A percentile compares a stretch with the other conserved stretches of the same genome.
These are phyloP conservation scores for Irpex lacteus DNA, from an alignment of 1,284 basidiomycete species.

Conservation along the genomic window DNA sequence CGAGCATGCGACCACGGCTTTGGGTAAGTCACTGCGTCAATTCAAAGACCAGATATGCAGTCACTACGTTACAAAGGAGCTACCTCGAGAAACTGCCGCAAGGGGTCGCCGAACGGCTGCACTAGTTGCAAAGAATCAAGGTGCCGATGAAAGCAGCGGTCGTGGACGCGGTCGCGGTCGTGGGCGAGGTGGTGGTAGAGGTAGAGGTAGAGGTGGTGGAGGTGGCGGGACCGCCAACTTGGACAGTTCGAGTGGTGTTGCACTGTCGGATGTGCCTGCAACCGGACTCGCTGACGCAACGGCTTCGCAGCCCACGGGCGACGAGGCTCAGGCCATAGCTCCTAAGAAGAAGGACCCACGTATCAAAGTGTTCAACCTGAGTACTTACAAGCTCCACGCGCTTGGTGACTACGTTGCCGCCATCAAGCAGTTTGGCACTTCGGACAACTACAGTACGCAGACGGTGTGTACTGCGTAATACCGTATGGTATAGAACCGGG, in stretches of 20 bases:
- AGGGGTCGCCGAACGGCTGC: constrained; percentile 15
- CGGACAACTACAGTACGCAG: constrained; percentile 29
- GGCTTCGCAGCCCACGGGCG: too few species aligned
- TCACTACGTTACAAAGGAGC: constrained; percentile 23
- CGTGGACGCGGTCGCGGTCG: background rate
- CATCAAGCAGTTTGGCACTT: constrained; percentile 31
- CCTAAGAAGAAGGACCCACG: background rate
- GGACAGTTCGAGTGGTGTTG: too few species aligned
- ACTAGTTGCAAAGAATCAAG: constrained; percentile 18
- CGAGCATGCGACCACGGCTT: constrained; percentile 12
- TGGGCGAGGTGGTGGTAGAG: too few species aligned
- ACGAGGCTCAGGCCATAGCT: too few species aligned
- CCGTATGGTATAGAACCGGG: too few species aligned
- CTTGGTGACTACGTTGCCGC: constrained; percentile 30
- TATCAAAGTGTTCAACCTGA: constrained; percentile 21
- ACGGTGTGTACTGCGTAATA: constrained; percentile 10
- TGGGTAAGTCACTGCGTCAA: constrained; percentile 13
- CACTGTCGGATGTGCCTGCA: too few species aligned
- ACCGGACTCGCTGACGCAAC: constrained; percentile 22
- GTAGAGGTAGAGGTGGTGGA: too few species aligned
- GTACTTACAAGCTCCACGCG: constrained; percentile 32
- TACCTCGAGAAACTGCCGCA: constrained; percentile 22
- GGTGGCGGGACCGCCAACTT: too few species aligned
- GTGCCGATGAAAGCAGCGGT: too few species aligned
- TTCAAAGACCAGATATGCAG: constrained; percentile 21